Base-by-base conservation (phyloP, 192 early-diverging fungal species). In the Umbelopsis ramanniana region DNA sequence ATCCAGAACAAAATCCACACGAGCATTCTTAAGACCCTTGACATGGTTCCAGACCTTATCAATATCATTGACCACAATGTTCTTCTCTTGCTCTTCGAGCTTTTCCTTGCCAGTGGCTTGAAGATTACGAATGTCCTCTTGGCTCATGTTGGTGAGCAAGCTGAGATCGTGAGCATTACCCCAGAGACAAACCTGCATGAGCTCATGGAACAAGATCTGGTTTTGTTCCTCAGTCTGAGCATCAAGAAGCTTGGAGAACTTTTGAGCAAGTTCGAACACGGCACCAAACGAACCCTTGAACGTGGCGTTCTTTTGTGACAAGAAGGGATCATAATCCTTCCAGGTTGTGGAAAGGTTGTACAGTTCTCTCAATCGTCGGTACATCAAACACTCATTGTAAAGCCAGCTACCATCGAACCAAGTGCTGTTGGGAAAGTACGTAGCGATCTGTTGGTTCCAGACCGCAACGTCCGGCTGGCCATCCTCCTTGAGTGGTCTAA, bases 81-180 rank as follows among this genome's bases (percentile, higher is more conserved):
- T 80, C n/a, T 83, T 79, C 24, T 84, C 82, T 53, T 78, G 72
- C 71, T 86, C 82, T 54, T 80, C 74, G 22, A 90, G 72, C 33
- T 79, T 68, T 1, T 80, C 72, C 8, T 75, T 33, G 14, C 78
- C 85, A 22, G 70, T 40, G 1, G 74, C 74, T 70, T 94, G 93
- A 71, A 94, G 83, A 66, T 87, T 87, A 57, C 91, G 84, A 15
- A 95, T 83, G 21, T 89, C 89, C 43, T 86, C 88, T 66, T 84
- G 76, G 48, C 81, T 86, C 45, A 92, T 86, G 67, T 93, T 88
- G 1, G 88, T 85, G 53, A 94, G 79, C 71, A 97, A 84, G 55
- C 91, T 93, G 66, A 96, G 78, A 67, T 96, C 96, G 0, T 90
- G 90, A 37, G 92, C 90, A 83, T 97, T 97, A 5, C 96, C 96